Evolutionary conservation across 331 rosid genomes (phyloP).

Genomic region (Prunus yedoensis): DNA sequence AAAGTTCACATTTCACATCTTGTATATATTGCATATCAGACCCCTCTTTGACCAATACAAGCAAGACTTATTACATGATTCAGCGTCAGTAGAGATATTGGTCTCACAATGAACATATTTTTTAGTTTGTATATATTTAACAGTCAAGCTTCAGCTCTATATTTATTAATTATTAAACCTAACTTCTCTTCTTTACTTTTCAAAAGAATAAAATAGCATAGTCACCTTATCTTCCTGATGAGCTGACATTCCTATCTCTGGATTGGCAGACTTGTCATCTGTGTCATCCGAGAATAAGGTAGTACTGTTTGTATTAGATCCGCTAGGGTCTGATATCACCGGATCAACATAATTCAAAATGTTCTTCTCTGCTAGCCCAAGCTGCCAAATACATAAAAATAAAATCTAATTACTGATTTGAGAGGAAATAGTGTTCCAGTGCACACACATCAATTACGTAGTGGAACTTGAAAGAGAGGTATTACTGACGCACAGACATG

Average conservation of each 20-base stretch:
- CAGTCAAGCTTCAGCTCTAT: constrained; percentile 2
- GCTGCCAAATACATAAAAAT: constrained; percentile 58
- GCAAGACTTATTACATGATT: not conserved
- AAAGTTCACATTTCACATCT: too few relatives aligned
- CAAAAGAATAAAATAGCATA: not conserved
- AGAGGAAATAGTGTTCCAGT: not conserved
- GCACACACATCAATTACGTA: not conserved
- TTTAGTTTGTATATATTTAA: not conserved
- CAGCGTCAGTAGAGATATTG: not conserved
- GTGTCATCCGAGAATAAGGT: constrained; percentile 91
- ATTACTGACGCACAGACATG: not conserved
- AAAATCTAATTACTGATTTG: constrained; percentile 18
- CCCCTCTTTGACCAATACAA: not conserved
- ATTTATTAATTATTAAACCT: not conserved
- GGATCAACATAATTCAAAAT: constrained; percentile 72
- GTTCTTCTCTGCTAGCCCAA: constrained; percentile 93
- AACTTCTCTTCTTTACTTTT: not conserved
- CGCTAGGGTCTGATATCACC: constrained; percentile 85
- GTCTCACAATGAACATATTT: not conserved
- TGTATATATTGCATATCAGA: too few relatives aligned
- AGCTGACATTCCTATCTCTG: constrained; percentile 51
- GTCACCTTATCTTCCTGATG: constrained; percentile 71
- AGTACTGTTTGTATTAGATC: constrained; percentile 83
- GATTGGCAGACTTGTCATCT: constrained; percentile 67
- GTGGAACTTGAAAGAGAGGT: constrained; percentile 3